phyloP scores from a whole-genome alignment of 257 asterid species.

The Solanum boliviense region DNA sequence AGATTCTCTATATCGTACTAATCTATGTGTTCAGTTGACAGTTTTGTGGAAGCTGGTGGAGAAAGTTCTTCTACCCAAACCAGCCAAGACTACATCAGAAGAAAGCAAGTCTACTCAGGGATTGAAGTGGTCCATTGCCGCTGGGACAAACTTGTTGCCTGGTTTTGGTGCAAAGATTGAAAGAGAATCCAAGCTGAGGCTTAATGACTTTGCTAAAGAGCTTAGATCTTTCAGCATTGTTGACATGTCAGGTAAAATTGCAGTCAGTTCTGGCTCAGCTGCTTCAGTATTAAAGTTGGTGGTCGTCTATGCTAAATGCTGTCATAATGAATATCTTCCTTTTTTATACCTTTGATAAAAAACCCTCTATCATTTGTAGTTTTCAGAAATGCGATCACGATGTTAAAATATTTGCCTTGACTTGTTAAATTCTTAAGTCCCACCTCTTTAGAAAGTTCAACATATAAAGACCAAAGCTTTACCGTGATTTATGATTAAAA shows the following conservation, averaged over 20 bases:
- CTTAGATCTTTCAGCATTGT: slow-evolving; percentile 63
- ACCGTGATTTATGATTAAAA: neutral
- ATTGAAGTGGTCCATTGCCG: slow-evolving; percentile 68
- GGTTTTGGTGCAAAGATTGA: slow-evolving; percentile 53
- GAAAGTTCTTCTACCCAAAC: slow-evolving; percentile 59
- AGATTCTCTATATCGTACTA: slow-evolving; percentile 44
- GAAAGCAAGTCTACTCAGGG: slow-evolving; percentile 53
- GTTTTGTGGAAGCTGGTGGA: slow-evolving; percentile 94
- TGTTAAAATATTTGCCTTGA: neutral
- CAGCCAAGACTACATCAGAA: slow-evolving; percentile 29
- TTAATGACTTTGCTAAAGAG: slow-evolving; percentile 89
- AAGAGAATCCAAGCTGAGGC: slow-evolving; percentile 70
- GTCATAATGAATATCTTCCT: neutral
- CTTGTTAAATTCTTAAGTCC: neutral
- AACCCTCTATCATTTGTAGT: neutral
- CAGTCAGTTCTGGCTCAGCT: slow-evolving; percentile 3
- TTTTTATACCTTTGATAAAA: neutral
- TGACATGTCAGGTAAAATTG: slow-evolving; percentile 79
- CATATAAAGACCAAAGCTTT: neutral
- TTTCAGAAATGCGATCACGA: neutral
- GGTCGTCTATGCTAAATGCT: neutral
- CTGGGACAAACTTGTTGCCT: slow-evolving; percentile 65
- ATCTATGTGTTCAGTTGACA: slow-evolving; percentile 71
- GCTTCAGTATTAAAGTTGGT: neutral
- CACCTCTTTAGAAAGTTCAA: neutral